Conservation (phyloP, 495 filamentous ascomycete species). For the Aspergillus heteromorphus region DNA sequence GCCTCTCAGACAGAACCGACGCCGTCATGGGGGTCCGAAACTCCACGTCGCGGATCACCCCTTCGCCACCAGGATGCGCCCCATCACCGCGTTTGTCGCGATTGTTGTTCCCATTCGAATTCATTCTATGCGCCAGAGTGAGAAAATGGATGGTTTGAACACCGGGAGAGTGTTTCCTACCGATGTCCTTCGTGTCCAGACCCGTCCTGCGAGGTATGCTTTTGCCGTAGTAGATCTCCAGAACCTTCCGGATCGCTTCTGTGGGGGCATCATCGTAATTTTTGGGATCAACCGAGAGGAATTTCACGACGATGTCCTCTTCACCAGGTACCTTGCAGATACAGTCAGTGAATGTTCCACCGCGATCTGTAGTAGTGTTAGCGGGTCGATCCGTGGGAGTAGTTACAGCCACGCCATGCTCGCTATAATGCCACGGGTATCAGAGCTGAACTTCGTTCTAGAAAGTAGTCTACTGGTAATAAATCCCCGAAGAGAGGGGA, state of each 20-base stretch:
- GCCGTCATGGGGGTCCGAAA: conserved; percentile 86
- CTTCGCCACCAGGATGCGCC: conserved; percentile 77
- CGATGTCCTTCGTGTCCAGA: conserved; percentile 4
- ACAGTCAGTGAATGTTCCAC: conserved; percentile 2
- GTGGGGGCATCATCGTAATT: conserved; percentile 1
- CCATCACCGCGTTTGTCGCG: conserved; percentile 40
- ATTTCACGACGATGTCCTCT: conserved; percentile 2
- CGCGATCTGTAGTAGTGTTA: background rate
- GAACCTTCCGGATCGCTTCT: conserved; percentile 11
- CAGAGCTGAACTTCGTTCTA: no score
- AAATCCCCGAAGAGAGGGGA: no score
- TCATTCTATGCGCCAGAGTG: background rate
- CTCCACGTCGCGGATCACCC: conserved; percentile 90
- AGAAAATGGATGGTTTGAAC: background rate
- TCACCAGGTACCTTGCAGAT: conserved; percentile 5
- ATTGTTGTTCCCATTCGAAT: conserved; percentile 19
- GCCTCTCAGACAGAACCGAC: conserved; percentile 80
- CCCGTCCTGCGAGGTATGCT: conserved; percentile 12
- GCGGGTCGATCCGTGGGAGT: background rate
- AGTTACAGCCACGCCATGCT: no score
- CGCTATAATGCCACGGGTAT: no score
- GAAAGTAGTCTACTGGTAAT: no score
- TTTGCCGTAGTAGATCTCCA: conserved; percentile 18
- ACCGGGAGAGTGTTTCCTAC: background rate
- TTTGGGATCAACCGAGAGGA: background rate